Evolutionary conservation across 257 asterid genomes (phyloP).

Genomic region (Primulina huaijiensis): DNA sequence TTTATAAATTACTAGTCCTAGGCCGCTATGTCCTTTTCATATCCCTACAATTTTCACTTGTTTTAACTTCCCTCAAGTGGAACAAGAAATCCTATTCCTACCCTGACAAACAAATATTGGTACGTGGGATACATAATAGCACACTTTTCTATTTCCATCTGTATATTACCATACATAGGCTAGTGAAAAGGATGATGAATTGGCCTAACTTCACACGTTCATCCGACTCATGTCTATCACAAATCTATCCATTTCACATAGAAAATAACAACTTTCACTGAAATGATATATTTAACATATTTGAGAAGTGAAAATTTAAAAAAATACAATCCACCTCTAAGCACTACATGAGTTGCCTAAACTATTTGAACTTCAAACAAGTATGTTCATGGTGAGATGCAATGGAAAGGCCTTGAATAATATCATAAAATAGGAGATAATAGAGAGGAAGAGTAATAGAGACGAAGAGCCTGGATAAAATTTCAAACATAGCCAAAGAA

Average conservation of each 20-base stretch:
- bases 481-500: neutral
- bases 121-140: neutral
- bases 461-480: neutral
- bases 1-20: neutral
- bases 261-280: too few species aligned
- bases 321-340: neutral
- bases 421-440: neutral
- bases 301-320: too few species aligned
- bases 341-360: neutral
- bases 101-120: neutral
- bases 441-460: neutral
- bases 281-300: too few species aligned
- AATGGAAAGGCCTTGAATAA: neutral
- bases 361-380: neutral
- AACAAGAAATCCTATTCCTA: too few species aligned
- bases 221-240: neutral
- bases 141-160: neutral
- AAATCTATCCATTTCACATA: neutral
- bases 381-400: neutral
- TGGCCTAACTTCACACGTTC: neutral
- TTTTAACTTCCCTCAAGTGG: neutral
- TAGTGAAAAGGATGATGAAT: neutral
- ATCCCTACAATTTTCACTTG: neutral
- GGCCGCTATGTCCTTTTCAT: neutral
- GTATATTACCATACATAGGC: neutral